Base-by-base conservation (phyloP, 371 early-diverging fungal species). In the Umbelopsis sp. region DNA sequence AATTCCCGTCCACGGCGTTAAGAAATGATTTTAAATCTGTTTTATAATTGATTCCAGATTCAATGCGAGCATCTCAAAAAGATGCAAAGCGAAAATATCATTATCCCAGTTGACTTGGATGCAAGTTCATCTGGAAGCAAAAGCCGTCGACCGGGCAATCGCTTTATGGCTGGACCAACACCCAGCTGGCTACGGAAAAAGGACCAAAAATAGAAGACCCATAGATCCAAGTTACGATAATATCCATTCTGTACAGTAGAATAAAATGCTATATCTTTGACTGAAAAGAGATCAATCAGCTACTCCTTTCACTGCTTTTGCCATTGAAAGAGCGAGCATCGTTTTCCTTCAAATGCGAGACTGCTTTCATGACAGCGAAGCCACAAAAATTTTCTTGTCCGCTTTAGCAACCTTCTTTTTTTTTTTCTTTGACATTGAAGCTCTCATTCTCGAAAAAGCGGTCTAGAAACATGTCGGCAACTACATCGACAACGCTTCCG, bases 401-500 rank as follows among this genome's bases (percentile, higher is more conserved):
- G 57, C 22, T 32, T 57, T 37, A 25, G 22, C 25, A 22, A 22
- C 29, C 29, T 51, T 22, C 29, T 57, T 57, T 57, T 57, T 57
- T 53, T 57, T 57, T 57, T 35, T 57, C 35, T 35, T 57, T 29
- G 57, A 57, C 57, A 57, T 35, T 57, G 57, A 57, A 29, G 57
- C 35, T 57, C 22, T 41, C 57, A 57, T 57, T 57, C 57, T 57
- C 57, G 57, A 29, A 11, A 24, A 57, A 57, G 57, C 57, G 57
- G 57, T 57, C 57, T 35, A 57, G 57, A 57, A 57, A 57, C 57
- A 57, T 57, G 57, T 57, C 57, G 57, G 35, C 57, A 57, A 57
- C 57, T 35, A 57, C 57, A 37, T 57, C 78, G 63, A 78, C 81
- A 32, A 87, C 87, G 38, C 80, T 90, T 48, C 77, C 82, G 65